Conservation (phyloP, 129 eudicot genomes). For the Gnaphalium uliginosum region DNA sequence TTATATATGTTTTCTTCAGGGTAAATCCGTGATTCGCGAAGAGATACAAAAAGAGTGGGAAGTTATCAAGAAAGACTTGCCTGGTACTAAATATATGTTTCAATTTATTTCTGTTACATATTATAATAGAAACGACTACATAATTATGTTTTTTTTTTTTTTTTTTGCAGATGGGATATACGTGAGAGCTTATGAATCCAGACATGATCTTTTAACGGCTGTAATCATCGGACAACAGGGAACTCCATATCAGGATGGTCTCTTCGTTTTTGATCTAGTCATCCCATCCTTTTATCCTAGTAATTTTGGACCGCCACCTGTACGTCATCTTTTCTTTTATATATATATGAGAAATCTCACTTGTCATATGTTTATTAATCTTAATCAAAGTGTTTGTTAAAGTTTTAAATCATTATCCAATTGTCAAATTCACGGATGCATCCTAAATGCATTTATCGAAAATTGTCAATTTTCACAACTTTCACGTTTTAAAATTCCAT, state of each 20-base stretch:
- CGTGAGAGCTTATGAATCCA: conserved; percentile 20
- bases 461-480: too few relatives aligned
- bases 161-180: neutral
- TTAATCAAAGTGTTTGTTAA: too few relatives aligned
- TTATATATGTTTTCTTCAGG: neutral
- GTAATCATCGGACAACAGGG: neutral
- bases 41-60: neutral
- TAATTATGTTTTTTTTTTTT: neutral
- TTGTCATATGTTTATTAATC: too few relatives aligned
- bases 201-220: neutral
- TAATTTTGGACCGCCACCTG: neutral
- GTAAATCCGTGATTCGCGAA: neutral
- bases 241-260: conserved; percentile 9
- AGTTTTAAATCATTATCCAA: too few relatives aligned
- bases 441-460: too few relatives aligned
- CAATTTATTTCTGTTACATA: neutral
- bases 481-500: too few relatives aligned
- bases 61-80: neutral
- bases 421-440: too few relatives aligned
- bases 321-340: neutral
- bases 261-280: neutral
- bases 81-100: neutral
- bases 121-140: neutral
- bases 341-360: too few relatives aligned
- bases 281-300: neutral